Base-by-base conservation (phyloP, 768 basidiomycete genomes). In the Lactifluus volemus region DNA sequence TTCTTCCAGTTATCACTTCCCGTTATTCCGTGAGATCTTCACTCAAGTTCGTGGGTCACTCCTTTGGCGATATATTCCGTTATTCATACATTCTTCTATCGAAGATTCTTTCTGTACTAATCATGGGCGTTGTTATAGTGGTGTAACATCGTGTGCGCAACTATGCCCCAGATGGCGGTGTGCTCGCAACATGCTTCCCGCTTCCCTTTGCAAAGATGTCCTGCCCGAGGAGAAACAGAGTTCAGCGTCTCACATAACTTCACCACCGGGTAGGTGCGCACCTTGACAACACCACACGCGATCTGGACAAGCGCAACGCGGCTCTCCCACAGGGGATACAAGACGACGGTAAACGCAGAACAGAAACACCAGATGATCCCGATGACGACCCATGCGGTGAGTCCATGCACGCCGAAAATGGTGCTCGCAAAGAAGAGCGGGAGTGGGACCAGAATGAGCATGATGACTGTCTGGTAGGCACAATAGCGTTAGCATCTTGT, bases 241-340 rank as follows among this genome's bases (percentile, higher is more conserved):
- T 47, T 65, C 29, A 62, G 52, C 34, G 14, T 32, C 58, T 29
- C 1, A 49, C 17, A 47, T 25, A 19, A 42, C 10, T 38, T 10
- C 4, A 21, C n/a, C 7, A 19, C 17, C 1, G 15, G 48, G 14
- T 11, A 4, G 42, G 10, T 25, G 57, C 71, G 53, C 44, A 86
- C 89, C 80, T 84, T 89, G 64, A 83, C 64, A 45, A 92, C 73
- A 7, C 91, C 89, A 51, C 70, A 71, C 29, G 63, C 38, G 52
- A 95, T 89, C 70, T 81, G 73, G 6, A 14, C 39, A 49, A 98
- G 68, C 0, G 88, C 90, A 5, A 64, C 75, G 45, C 90, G 76
- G 55, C 88, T 91, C 76, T 98, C 94, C 74, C 79, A 96, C 4
- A 96, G 74, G 19, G 94, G 94, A 67, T 92, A 92, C 14, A 96